Conservation (phyloP, 176 grass and related monocot species). For the Cymbopogon citratus region DNA sequence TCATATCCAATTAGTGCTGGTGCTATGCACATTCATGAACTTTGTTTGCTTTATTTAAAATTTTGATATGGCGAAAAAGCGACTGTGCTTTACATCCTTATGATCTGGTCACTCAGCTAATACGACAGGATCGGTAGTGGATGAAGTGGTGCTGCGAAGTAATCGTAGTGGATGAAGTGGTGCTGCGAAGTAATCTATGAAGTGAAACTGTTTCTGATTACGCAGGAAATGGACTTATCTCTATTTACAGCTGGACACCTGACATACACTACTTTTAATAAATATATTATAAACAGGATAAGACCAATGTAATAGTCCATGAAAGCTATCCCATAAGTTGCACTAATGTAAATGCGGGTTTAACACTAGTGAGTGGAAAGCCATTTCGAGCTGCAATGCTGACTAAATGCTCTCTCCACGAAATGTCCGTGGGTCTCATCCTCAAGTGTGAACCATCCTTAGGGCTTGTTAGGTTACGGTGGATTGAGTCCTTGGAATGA, state of each 20-base stretch:
- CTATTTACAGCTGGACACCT: not conserved
- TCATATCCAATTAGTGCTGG: not conserved
- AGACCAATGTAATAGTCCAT: not conserved
- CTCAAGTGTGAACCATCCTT: not conserved
- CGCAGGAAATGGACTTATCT: not conserved
- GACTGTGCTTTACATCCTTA: slow-evolving; percentile 1
- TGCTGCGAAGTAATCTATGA: slow-evolving; percentile 11
- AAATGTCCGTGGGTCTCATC: not conserved
- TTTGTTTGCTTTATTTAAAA: not conserved
- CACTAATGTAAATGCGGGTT: not conserved
- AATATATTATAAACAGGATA: slow-evolving; percentile 17
- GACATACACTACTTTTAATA: not conserved
- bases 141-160: slow-evolving; percentile 24
- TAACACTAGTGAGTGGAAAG: slow-evolving; percentile 4
- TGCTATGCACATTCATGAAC: not conserved
- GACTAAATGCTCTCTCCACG: not conserved
- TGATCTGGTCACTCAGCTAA: not conserved
- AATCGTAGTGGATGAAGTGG: not conserved
- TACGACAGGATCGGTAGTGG: not conserved
- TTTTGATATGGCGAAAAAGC: not conserved
- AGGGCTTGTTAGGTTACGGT: too few species aligned
- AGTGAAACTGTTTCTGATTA: not conserved
- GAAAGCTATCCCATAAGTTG: not conserved
- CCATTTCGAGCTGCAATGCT: not conserved
- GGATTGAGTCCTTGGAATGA: too few species aligned